Evolutionary conservation across 495 filamentous ascomycete genomes (phyloP).

Genomic region (Haplographium delicatum): DNA sequence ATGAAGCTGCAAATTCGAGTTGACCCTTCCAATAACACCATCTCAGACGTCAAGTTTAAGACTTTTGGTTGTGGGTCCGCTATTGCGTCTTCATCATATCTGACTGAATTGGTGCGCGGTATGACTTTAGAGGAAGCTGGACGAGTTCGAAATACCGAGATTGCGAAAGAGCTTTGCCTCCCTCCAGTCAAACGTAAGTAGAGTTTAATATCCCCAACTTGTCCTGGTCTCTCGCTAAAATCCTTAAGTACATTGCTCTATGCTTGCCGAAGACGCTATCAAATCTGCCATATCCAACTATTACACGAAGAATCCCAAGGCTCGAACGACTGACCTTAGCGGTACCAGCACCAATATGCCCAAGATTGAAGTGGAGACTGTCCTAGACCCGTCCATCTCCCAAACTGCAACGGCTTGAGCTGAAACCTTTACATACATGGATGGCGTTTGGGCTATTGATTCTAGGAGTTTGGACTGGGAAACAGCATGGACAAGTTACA

Average conservation of each 20-base stretch:
- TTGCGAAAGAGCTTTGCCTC: conserved; percentile 91
- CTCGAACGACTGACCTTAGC: conserved; percentile 64
- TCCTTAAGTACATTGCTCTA: conserved; percentile 84
- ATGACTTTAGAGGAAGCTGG: conserved; percentile 95
- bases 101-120: conserved; percentile 87
- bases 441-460: conserved; percentile 9
- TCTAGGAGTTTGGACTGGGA: too few relatives aligned
- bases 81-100: conserved; percentile 83
- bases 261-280: conserved; percentile 99
- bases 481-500: too few relatives aligned
- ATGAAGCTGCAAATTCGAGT: conserved; percentile 99
- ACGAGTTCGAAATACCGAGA: conserved; percentile 91
- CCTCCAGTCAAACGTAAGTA: conserved; percentile 91
- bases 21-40: conserved; percentile 80
- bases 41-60: conserved; percentile 95
- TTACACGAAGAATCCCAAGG: conserved; percentile 88
- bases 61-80: conserved; percentile 97
- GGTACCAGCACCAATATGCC: conserved; percentile 59
- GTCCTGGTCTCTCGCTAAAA: neutral
- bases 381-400: conserved; percentile 24
- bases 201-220: neutral
- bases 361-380: conserved; percentile 44
- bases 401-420: conserved; percentile 21
- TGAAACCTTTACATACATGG: neutral
- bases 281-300: conserved; percentile 98